These are phyloP conservation scores for Fusarium tupiense DNA, from an alignment of 2,329 filamentous ascomycete genomes.

Conservation along the genomic window DNA sequence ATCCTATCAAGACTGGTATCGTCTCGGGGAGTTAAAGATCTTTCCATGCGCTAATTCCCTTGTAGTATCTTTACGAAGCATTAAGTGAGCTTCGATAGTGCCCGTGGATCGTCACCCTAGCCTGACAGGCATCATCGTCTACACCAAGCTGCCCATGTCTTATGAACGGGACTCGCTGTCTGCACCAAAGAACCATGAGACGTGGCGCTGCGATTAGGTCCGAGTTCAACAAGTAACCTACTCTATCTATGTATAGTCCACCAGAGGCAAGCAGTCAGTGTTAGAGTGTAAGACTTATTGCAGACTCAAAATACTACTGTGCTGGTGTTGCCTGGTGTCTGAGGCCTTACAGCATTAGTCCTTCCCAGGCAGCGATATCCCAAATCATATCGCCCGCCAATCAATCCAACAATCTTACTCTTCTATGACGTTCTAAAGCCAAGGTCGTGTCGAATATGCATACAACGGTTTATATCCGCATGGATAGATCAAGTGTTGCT, in stretches of 20 bases:
- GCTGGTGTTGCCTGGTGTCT: neutral
- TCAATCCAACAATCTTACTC: rapidly evolving
- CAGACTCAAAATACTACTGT: neutral
- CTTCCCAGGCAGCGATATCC: neutral
- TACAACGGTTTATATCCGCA: neutral
- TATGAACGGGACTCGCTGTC: neutral
- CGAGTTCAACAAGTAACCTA: too few species aligned
- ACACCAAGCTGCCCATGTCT: neutral
- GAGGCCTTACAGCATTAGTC: neutral
- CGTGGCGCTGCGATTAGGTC: neutral
- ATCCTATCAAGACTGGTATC: neutral
- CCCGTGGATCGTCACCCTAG: rapidly evolving
- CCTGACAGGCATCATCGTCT: rapidly evolving
- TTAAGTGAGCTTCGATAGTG: rapidly evolving
- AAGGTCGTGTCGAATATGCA: neutral
- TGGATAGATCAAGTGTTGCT: neutral
- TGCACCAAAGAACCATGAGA: neutral
- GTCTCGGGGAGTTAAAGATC: neutral
- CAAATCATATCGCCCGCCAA: neutral
- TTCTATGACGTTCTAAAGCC: neutral
- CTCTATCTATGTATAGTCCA: neutral
- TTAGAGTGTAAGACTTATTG: neutral
- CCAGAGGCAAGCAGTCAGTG: neutral
- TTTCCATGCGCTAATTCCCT: neutral
- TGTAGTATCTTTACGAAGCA: neutral